Evolutionary conservation across 208 protist genomes (phyloP), one percentile per base, ranked within the genome.

Genomic region (Leishmania major): DNA sequence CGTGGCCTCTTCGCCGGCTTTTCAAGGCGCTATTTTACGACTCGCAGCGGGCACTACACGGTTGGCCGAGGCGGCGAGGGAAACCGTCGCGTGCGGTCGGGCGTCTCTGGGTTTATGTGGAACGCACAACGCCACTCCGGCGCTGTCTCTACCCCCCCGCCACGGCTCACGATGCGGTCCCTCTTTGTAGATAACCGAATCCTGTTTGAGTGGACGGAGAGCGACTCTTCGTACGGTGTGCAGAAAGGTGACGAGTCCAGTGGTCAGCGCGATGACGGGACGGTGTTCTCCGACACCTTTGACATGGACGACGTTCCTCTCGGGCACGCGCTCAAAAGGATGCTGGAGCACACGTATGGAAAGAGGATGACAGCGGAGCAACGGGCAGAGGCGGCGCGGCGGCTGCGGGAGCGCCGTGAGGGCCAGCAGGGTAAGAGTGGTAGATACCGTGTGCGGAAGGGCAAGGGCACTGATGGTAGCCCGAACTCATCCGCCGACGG

Each of bases 1-100:
- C 87, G 93, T 49, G 89, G 90, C 31, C 77, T 96, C 35, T 93
- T 90, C 57, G 90, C 90, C 0, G 87, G 79, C 15, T 82, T 92
- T 57, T 80, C 72, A 17, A 31, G 55, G 22, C 73, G 69, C 47
- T 60, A 71, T 31, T 87, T 77, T 53, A 84, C 82, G 7, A 93
- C 90, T 28, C 90, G 86, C 71, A 93, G 90, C 59, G 90, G 90
- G 4, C 76, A 88, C 75, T 87, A 87, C 51, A 67, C 89, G 35
- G 78, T 91, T 25, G 87, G 87, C 37, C 71, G 80, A 15, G 57
- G 77, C 37, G 28, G 69, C 49, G 72, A 72, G 37, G 76, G 64
- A 15, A 43, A 72, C 31, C 55, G 60, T 15, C 87, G 89, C 17
- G 88, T 90, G 75, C 91, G 88, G 15, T 73, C 91, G 11, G 87